Base-by-base conservation (phyloP, 345 rosid genomes). In the Aquilaria malaccensis region DNA sequence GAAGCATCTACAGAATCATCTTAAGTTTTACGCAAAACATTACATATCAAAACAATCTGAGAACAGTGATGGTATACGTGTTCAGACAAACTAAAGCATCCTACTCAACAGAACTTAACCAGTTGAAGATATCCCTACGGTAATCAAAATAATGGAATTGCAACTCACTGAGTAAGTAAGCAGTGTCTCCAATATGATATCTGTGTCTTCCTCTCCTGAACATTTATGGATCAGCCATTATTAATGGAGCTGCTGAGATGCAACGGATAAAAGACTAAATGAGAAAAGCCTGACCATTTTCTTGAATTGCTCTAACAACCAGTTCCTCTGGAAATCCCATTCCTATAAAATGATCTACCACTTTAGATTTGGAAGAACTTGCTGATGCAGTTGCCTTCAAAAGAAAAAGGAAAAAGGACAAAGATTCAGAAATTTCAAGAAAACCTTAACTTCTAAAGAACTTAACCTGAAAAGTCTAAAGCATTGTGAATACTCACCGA, bases 131-230 rank as follows among this genome's bases (percentile, higher is more conserved):
- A 55, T 15, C 13, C 32, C 12, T 12, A 3, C 14, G 13, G 33
- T 3, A 2, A 31, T 9, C 4, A 13, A 51, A 51, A 41, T 3
- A 60, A 49, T 0, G 46, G 30, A 22, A 10, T 7, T 22, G 22
- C 22, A 65, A 70, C 89, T 81, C 65, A 88, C 91, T 13, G 45
- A 47, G 52, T 64, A 68, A 11, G 85, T 71, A 59, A 85, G 79
- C 57, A 88, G 85, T 50, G 85, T 64, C 80, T 85, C 87, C 66
- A 76, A 58, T 63, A 85, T 81, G 33, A 67, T 31, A 59, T 85
- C 86, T 51, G 74, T 71, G 50, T 85, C 69, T 48, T 43, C 86
- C 49, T 85, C 89, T 52, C 89, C 96, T 85, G 77, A 33, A 64
- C 56, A 63, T 57, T 37, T 55, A 57, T 29, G 46, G 30, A 62